phyloP scores from a whole-genome alignment of 495 filamentous ascomycete species.

The Schizothecium vesticola region DNA sequence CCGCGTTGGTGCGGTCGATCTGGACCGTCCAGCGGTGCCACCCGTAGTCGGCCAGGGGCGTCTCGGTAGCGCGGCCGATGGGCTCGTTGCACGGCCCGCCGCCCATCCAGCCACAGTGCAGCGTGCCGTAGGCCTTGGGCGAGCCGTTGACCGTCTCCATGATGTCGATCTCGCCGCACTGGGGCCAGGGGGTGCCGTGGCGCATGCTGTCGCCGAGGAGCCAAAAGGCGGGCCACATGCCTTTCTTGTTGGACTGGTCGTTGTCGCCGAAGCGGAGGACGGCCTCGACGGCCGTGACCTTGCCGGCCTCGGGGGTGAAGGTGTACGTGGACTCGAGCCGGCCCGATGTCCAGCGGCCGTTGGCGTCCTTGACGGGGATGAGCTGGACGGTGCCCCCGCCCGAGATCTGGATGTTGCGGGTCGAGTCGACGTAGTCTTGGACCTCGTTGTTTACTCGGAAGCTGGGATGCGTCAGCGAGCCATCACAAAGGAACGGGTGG shows the following conservation, averaged over 20 bases:
- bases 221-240: slow-evolving; percentile 54
- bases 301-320: slow-evolving; percentile 39
- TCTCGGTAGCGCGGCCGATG: slow-evolving; percentile 26
- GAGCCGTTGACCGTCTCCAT: slow-evolving; percentile 48
- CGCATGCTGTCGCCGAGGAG: slow-evolving; percentile 45
- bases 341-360: slow-evolving; percentile 45
- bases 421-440: slow-evolving; percentile 38
- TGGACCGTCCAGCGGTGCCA: slow-evolving; percentile 45
- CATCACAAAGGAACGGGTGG: background rate
- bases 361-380: slow-evolving; percentile 34
- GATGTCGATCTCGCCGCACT: slow-evolving; percentile 49
- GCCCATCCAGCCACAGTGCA: slow-evolving; percentile 39
- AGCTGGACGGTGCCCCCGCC: slow-evolving; percentile 44
- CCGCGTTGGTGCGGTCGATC: slow-evolving; percentile 36
- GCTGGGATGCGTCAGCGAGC: slow-evolving; percentile 12
- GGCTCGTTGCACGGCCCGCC: slow-evolving; percentile 48
- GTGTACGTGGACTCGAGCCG: slow-evolving; percentile 41
- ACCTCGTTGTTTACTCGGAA: slow-evolving; percentile 42
- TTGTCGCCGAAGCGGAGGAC: slow-evolving; percentile 39
- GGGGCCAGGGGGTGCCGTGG: slow-evolving; percentile 45
- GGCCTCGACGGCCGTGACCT: slow-evolving; percentile 36
- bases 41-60: slow-evolving; percentile 29
- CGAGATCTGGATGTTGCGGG: slow-evolving; percentile 41
- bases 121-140: slow-evolving; percentile 40
- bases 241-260: slow-evolving; percentile 32